Percentiles rank a stretch among this genome's conserved stretches.
These are phyloP conservation scores for Acanthamoeba sp. DNA, from an alignment of 208 protist species.

Conservation along the genomic window DNA sequence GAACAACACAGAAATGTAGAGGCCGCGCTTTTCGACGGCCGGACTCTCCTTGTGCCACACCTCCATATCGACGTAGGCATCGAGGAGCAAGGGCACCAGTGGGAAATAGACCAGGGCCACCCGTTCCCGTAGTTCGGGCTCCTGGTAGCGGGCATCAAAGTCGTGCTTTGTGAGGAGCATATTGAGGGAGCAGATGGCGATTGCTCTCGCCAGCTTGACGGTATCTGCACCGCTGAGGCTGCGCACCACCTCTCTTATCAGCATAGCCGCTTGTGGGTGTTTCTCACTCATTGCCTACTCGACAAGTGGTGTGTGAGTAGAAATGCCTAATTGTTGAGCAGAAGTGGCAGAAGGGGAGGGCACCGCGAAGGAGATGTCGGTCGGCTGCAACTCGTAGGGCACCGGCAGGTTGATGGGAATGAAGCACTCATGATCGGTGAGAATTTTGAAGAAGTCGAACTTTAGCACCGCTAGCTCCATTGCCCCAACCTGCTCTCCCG, in stretches of 20 bases:
- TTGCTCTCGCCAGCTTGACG: conserved; percentile 48
- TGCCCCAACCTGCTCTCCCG: not conserved
- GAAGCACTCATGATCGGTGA: conserved; percentile 87
- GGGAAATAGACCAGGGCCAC: conserved; percentile 68
- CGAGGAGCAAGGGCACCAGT: conserved; percentile 30
- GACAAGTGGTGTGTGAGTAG: no score
- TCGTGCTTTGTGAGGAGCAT: conserved; percentile 74
- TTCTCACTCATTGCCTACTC: not conserved
- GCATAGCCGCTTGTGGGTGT: not conserved
- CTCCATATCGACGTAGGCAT: conserved; percentile 52
- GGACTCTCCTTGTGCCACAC: conserved; percentile 28
- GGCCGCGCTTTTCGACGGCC: conserved; percentile 35
- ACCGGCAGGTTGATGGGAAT: conserved; percentile 83
- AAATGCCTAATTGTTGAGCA: not conserved
- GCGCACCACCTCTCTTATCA: conserved; percentile 20
- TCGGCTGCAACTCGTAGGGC: conserved; percentile 62
- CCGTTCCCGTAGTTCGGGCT: not conserved
- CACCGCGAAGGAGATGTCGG: conserved; percentile 9
- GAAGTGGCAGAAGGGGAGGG: not conserved
- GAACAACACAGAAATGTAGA: conserved; percentile 49
- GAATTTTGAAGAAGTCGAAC: conserved; percentile 85
- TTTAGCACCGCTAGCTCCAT: conserved; percentile 77
- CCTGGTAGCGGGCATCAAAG: conserved; percentile 59
- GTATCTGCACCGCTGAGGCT: not conserved
- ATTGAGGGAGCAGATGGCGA: conserved; percentile 69